Conservation (phyloP, 2,329 filamentous ascomycete genomes). For the Helminthosporium solani region DNA sequence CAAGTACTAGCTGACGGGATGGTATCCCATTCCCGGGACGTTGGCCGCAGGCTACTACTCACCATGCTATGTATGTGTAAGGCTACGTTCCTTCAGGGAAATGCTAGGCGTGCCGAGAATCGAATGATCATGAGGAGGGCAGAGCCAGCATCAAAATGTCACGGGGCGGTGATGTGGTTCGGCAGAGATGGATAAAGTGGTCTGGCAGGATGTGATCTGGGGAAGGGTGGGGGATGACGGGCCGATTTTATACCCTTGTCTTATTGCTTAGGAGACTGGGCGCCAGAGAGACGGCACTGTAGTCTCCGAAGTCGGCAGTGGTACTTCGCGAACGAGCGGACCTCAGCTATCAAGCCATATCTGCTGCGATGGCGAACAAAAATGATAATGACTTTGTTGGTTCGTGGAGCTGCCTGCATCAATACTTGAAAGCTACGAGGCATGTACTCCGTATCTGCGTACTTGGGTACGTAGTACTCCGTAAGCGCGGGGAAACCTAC, state of each 20-base stretch:
- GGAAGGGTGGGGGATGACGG: constrained; percentile 9
- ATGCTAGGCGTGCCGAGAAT: neutral
- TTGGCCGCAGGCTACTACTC: constrained; percentile 3
- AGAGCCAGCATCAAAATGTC: constrained; percentile 9
- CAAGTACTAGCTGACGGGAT: constrained; percentile 14
- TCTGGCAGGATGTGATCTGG: constrained; percentile 7
- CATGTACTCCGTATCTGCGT: too few relatives aligned
- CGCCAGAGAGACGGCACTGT: neutral
- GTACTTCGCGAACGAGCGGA: neutral
- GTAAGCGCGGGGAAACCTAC: too few relatives aligned
- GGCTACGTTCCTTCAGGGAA: neutral
- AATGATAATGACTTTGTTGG: too few relatives aligned
- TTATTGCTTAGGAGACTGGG: neutral
- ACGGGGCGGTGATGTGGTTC: constrained; percentile 3
- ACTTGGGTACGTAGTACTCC: too few relatives aligned
- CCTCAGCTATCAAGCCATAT: neutral
- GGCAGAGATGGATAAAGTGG: constrained; percentile 14
- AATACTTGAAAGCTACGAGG: too few relatives aligned
- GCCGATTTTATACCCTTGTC: constrained; percentile 3
- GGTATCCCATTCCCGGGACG: constrained; percentile 10
- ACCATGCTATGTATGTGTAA: constrained; percentile 11
- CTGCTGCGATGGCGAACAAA: too few relatives aligned
- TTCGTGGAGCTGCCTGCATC: too few relatives aligned
- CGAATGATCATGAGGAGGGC: neutral
- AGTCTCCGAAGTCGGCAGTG: neutral